These are phyloP conservation scores for Botrytis fabae DNA, from an alignment of 2,329 filamentous ascomycete genomes.

Conservation along the genomic window DNA sequence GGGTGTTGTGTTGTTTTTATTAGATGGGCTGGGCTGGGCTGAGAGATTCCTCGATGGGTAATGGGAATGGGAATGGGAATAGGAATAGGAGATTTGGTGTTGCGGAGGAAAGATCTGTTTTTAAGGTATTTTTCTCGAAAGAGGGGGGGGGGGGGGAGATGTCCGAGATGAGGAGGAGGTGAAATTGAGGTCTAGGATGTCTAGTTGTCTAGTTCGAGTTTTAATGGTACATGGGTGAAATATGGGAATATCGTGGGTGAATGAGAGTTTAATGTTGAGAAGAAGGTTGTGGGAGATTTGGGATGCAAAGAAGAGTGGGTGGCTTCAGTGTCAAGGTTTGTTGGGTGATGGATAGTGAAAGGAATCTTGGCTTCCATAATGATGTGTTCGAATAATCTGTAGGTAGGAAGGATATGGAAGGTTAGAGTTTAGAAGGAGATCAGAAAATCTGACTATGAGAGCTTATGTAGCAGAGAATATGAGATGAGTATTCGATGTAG, in stretches of 20 bases:
- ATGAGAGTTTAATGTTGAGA: neutral
- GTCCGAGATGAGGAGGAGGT: neutral
- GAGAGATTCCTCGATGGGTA: too few species aligned
- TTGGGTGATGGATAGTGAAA: too few species aligned
- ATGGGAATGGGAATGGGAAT: too few species aligned
- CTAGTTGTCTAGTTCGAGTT: neutral
- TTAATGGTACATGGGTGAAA: neutral
- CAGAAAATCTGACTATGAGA: neutral
- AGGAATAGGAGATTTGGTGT: too few species aligned
- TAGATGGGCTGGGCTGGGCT: too few species aligned
- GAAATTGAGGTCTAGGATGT: neutral
- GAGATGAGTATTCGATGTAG: neutral
- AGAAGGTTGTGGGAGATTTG: neutral
- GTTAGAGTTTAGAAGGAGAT: neutral
- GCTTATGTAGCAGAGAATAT: neutral
- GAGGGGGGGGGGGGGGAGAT: accelerated
- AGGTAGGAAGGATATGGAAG: too few species aligned
- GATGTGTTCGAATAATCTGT: too few species aligned
- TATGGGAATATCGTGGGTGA: neutral
- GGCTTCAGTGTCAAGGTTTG: too few species aligned
- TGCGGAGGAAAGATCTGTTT: neutral
- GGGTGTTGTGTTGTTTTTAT: too few species aligned
- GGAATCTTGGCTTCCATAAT: too few species aligned
- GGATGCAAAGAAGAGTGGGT: neutral
- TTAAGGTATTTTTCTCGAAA: neutral